These are phyloP conservation scores for Neofusicoccum laricinum DNA, from an alignment of 2,329 filamentous ascomycete genomes.

Conservation along the genomic window DNA sequence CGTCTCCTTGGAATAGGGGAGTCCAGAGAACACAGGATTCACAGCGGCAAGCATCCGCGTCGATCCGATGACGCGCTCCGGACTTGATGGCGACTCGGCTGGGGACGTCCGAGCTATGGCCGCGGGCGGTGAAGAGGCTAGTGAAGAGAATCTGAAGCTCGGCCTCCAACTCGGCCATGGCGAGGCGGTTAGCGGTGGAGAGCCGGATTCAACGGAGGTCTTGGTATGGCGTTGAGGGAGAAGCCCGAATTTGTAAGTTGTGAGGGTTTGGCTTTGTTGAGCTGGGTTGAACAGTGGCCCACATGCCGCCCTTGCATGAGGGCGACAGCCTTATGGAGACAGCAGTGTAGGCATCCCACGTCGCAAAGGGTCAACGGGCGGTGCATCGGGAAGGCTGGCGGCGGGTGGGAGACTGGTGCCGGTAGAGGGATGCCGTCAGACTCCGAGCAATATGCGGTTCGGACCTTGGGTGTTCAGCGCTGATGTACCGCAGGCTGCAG, in stretches of 20 bases:
- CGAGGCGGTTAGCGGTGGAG: neutral
- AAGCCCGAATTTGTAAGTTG: neutral
- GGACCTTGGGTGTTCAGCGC: neutral
- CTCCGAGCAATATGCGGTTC: neutral
- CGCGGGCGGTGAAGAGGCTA: neutral
- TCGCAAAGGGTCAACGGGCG: neutral
- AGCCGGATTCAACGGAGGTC: neutral
- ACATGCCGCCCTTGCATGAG: neutral
- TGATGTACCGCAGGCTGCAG: neutral
- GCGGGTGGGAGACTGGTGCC: too few species aligned
- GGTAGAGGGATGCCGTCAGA: neutral
- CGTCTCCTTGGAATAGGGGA: neutral
- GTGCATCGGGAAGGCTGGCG: neutral
- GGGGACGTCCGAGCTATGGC: neutral
- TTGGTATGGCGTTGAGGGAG: neutral
- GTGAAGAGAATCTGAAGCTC: neutral
- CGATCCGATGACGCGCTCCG: too few species aligned
- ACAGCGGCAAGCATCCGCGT: neutral
- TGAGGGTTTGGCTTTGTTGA: conserved; percentile 3
- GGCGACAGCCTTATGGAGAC: neutral
- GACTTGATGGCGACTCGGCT: neutral
- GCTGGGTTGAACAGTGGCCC: neutral
- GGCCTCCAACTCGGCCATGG: neutral
- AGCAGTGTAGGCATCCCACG: neutral
- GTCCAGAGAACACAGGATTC: neutral